Conservation (phyloP, 805 yeast genomes). For the fission yeast (Schizosaccharomyces pombe) region ASM294v3 CU329670.1:1596501-1597000, state of each 20-base stretch:
- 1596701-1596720: slow-evolving; percentile 85
- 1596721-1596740: slow-evolving; percentile 89
- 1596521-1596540: slow-evolving; percentile 96
- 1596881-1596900: slow-evolving; percentile 80
- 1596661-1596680: slow-evolving; percentile 99
- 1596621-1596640: slow-evolving; percentile 99
- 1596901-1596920: slow-evolving; percentile 91
- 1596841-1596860: slow-evolving; percentile 98
- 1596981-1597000: slow-evolving; percentile 96
- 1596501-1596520: slow-evolving; percentile 75
- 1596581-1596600: slow-evolving; percentile 93
- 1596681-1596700: slow-evolving; percentile 83
- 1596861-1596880: slow-evolving; percentile 95
- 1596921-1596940: slow-evolving; percentile 91
- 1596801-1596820: slow-evolving; percentile 98
- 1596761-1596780: slow-evolving; percentile 88
- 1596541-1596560: slow-evolving; percentile 99
- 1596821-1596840: slow-evolving; percentile 99
- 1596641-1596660: slow-evolving; percentile 65
- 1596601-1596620: slow-evolving; percentile 97
- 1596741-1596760: slow-evolving; percentile 80
- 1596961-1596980: slow-evolving; percentile 99
- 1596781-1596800: slow-evolving; percentile 78
- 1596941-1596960: slow-evolving; percentile 97
- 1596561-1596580: slow-evolving; percentile 97